Conservation (phyloP, 768 basidiomycete species). For the Tylopilus sp. region DNA sequence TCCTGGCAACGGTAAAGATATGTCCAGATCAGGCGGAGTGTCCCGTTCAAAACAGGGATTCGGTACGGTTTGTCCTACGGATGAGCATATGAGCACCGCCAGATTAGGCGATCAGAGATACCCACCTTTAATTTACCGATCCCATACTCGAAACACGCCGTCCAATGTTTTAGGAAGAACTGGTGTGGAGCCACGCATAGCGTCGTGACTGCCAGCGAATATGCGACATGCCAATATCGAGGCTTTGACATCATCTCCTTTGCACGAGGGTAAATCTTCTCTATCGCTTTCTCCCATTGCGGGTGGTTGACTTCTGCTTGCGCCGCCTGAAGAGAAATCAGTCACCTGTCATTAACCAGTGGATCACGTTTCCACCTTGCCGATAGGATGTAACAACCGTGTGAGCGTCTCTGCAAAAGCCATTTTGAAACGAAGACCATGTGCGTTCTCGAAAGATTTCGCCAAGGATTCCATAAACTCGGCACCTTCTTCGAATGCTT, state of each 20-base stretch:
- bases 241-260: constrained; percentile 84
- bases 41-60: constrained; percentile 72
- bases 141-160: constrained; percentile 64
- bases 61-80: constrained; percentile 76
- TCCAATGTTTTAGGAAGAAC: constrained; percentile 83
- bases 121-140: constrained; percentile 77
- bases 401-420: constrained; percentile 83
- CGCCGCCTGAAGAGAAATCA: constrained; percentile 56
- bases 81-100: background rate
- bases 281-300: constrained; percentile 89
- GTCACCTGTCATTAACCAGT: background rate
- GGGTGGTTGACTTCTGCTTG: constrained; percentile 97
- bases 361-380: constrained; percentile 52
- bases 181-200: constrained; percentile 86
- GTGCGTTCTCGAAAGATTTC: constrained; percentile 77
- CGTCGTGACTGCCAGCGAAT: constrained; percentile 77
- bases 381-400: constrained; percentile 78
- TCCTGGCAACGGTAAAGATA: constrained; percentile 95
- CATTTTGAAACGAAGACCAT: constrained; percentile 78
- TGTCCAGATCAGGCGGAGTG: constrained; percentile 85
- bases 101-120: background rate
- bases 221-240: constrained; percentile 85
- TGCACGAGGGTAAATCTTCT: constrained; percentile 77
- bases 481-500: constrained; percentile 88
- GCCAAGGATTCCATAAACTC: constrained; percentile 87